Evolutionary conservation across 2,329 filamentous ascomycete genomes (phyloP).

Genomic region (Phialophora chinensis): DNA sequence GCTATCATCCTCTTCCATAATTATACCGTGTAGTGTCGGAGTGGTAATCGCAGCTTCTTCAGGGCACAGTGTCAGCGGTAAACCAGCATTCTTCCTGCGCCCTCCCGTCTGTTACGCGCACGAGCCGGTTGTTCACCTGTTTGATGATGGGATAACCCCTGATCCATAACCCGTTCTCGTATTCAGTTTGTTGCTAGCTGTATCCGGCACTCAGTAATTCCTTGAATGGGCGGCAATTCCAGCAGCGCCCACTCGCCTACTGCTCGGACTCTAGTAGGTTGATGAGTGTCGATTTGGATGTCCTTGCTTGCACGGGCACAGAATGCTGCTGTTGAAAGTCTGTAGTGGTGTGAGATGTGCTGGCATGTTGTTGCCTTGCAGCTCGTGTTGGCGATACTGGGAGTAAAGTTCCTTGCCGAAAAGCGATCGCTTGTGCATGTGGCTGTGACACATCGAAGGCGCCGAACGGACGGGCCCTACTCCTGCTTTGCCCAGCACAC

Average conservation of each 20-base stretch:
- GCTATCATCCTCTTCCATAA: not conserved
- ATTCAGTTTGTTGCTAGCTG: not conserved
- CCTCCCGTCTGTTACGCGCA: not conserved
- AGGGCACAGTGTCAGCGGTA: not conserved
- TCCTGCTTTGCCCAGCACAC: too few relatives aligned
- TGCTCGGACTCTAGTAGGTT: not conserved
- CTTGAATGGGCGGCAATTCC: not conserved
- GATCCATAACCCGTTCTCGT: not conserved
- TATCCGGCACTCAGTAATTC: not conserved
- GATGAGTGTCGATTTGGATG: not conserved
- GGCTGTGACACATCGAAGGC: not conserved
- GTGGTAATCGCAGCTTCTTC: not conserved
- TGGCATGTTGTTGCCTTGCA: conserved; percentile 8
- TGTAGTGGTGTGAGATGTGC: conserved; percentile 9
- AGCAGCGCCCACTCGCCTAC: not conserved
- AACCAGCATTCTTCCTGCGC: not conserved
- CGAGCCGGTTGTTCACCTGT: not conserved
- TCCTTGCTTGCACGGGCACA: conserved; percentile 10
- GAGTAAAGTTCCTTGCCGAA: conserved; percentile 1
- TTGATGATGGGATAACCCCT: not conserved
- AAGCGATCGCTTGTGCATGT: conserved; percentile 2
- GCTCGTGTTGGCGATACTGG: not conserved
- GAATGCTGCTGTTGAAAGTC: not conserved
- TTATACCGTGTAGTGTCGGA: not conserved
- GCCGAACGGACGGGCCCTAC: not conserved